Conservation (phyloP, 495 filamentous ascomycete species). For the Penicillium cinerascens region DNA sequence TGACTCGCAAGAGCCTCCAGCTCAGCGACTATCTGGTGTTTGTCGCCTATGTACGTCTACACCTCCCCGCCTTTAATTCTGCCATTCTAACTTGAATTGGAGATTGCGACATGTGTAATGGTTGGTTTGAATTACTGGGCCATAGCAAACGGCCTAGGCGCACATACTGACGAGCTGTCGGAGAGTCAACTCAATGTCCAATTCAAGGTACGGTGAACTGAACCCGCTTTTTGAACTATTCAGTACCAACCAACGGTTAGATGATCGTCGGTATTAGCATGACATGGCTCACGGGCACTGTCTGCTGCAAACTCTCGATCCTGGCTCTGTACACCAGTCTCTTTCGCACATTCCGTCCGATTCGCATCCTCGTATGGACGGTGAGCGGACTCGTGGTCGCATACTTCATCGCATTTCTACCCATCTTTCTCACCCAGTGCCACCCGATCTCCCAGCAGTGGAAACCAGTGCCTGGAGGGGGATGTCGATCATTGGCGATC, state of each 20-base stretch:
- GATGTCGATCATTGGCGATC: slow-evolving; percentile 1
- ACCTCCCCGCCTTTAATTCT: background rate
- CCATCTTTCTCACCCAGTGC: slow-evolving; percentile 5
- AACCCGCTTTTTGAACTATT: background rate
- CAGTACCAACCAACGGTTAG: background rate
- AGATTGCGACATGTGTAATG: slow-evolving; percentile 1
- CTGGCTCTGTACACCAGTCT: slow-evolving; percentile 6
- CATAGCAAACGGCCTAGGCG: slow-evolving; percentile 1
- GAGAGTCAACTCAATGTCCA: slow-evolving; percentile 2
- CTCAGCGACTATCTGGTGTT: slow-evolving; percentile 5
- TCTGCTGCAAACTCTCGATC: slow-evolving; percentile 8
- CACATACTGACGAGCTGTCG: background rate
- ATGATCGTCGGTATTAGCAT: slow-evolving; percentile 8
- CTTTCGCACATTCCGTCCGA: slow-evolving; percentile 4
- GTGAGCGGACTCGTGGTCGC: slow-evolving; percentile 7
- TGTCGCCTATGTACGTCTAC: slow-evolving; percentile 2
- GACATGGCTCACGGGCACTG: slow-evolving; percentile 5
- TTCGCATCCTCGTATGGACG: slow-evolving; percentile 8
- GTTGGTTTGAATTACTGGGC: slow-evolving; percentile 5
- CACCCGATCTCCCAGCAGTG: slow-evolving; percentile 6
- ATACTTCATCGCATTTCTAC: slow-evolving; percentile 4
- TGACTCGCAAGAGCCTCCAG: slow-evolving; percentile 6
- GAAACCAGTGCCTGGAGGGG: slow-evolving; percentile 1
- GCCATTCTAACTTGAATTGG: background rate
- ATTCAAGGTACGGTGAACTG: background rate